Evolutionary conservation across 179 eudicot genomes (phyloP).

Genomic region (Beta lomatogona): DNA sequence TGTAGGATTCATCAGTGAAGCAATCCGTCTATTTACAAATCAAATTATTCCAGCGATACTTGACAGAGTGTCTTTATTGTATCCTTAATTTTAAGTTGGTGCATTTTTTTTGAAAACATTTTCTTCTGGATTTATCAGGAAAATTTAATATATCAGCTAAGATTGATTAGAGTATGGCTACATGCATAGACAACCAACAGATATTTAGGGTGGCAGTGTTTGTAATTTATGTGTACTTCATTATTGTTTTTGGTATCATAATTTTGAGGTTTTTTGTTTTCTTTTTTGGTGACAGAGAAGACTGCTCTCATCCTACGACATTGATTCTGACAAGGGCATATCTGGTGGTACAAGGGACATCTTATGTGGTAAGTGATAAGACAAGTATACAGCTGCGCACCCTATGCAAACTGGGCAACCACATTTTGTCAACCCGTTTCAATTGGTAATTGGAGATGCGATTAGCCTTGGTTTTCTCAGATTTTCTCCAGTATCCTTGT

Average conservation of each 20-base stretch:
- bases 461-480: conserved; percentile 22
- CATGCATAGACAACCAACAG: background rate
- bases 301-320: conserved; percentile 73
- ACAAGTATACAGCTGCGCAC: conserved; percentile 11
- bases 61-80: background rate
- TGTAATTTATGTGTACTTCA: background rate
- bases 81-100: background rate
- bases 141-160: background rate
- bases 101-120: background rate
- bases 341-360: conserved; percentile 35
- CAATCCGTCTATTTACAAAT: background rate
- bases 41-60: background rate
- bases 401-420: conserved; percentile 7
- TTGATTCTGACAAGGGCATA: conserved; percentile 51
- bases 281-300: conserved; percentile 61
- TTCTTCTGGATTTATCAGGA: background rate
- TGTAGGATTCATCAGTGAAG: conserved; percentile 4
- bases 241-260: background rate
- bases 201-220: too few species aligned
- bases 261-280: background rate
- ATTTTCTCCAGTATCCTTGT: conserved; percentile 17
- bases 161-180: background rate
- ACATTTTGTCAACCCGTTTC: background rate
- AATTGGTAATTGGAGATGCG: conserved; percentile 21
- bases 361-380: conserved; percentile 36